A percentile compares a stretch with the other conserved stretches of the same genome.
These are phyloP conservation scores for Hemileccinum impolitum DNA, from an alignment of 768 basidiomycete species.

Conservation along the genomic window DNA sequence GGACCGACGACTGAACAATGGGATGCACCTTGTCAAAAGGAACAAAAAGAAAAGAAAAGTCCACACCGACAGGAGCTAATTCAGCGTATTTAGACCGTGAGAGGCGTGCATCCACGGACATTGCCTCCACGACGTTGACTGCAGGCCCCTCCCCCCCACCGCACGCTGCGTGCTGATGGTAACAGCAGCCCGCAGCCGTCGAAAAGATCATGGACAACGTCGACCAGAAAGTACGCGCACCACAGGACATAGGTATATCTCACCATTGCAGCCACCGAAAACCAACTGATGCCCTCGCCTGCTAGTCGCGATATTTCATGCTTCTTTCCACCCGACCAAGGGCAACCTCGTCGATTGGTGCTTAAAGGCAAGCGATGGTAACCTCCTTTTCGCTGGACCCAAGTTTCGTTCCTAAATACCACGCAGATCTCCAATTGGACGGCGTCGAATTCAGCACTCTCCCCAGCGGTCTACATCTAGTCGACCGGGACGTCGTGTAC, in stretches of 20 bases:
- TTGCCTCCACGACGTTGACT: conserved; percentile 22
- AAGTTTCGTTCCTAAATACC: background rate
- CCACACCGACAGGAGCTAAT: conserved; percentile 14
- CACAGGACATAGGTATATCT: conserved; percentile 53
- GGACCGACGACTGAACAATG: too few relatives aligned
- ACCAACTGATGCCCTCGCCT: background rate
- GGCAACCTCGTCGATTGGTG: conserved; percentile 83
- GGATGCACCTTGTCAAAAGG: too few relatives aligned
- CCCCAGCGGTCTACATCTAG: conserved; percentile 77
- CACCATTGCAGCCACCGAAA: background rate
- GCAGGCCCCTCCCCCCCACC: conserved; percentile 11
- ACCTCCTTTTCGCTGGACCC: conserved; percentile 9
- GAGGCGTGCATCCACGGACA: conserved; percentile 16
- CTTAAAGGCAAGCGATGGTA: conserved; percentile 66
- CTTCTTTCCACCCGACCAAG: conserved; percentile 80
- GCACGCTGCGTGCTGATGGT: conserved; percentile 22
- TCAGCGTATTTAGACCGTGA: conserved; percentile 25
- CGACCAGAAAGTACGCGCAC: conserved; percentile 34
- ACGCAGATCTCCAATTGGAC: conserved; percentile 59
- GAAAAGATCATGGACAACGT: conserved; percentile 24
- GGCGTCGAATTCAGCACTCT: conserved; percentile 78
- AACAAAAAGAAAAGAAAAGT: too few relatives aligned
- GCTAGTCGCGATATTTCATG: conserved; percentile 78
- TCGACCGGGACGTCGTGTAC: conserved; percentile 78
- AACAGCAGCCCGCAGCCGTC: conserved; percentile 18